Conservation (phyloP, 345 rosid genomes). For the Lepidium aucheri region DNA sequence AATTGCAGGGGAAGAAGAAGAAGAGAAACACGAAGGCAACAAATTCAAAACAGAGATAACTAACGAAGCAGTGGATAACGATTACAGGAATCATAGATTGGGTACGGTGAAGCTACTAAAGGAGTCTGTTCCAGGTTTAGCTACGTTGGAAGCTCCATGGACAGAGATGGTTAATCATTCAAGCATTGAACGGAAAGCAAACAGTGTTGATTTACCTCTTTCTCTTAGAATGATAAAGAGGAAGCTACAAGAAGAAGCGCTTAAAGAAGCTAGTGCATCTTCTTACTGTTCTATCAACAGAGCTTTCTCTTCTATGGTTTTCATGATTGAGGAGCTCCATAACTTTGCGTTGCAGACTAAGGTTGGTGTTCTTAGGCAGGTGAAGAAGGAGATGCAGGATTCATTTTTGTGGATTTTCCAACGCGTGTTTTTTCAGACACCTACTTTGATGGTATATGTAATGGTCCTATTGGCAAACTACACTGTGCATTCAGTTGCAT, state of each 20-base stretch:
- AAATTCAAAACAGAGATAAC: constrained; percentile 1
- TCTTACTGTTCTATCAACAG: constrained; percentile 48
- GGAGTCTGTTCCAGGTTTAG: constrained; percentile 23
- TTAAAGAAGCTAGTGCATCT: constrained; percentile 35
- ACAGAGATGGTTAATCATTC: constrained; percentile 19
- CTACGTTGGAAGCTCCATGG: constrained; percentile 24
- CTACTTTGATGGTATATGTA: constrained; percentile 63
- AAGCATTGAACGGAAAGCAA: constrained; percentile 45
- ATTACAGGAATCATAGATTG: background rate
- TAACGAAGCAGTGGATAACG: background rate
- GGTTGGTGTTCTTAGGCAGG: constrained; percentile 31
- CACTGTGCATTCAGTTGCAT: constrained; percentile 50
- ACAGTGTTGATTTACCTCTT: constrained; percentile 47
- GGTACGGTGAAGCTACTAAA: constrained; percentile 7
- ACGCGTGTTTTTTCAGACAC: constrained; percentile 56
- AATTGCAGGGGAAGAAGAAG: constrained; percentile 4
- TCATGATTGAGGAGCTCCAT: constrained; percentile 64
- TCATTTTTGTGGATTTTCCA: constrained; percentile 64
- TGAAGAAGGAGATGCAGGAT: constrained; percentile 47
- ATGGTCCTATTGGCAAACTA: constrained; percentile 68
- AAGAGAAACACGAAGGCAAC: background rate
- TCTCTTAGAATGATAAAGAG: constrained; percentile 58
- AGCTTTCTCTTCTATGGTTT: constrained; percentile 64
- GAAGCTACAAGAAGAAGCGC: constrained; percentile 45
- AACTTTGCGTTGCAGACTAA: constrained; percentile 37